Evolutionary conservation across 768 basidiomycete species (phyloP), one percentile per base, ranked within the genome.

Genomic region (Lyophyllum shimeji): DNA sequence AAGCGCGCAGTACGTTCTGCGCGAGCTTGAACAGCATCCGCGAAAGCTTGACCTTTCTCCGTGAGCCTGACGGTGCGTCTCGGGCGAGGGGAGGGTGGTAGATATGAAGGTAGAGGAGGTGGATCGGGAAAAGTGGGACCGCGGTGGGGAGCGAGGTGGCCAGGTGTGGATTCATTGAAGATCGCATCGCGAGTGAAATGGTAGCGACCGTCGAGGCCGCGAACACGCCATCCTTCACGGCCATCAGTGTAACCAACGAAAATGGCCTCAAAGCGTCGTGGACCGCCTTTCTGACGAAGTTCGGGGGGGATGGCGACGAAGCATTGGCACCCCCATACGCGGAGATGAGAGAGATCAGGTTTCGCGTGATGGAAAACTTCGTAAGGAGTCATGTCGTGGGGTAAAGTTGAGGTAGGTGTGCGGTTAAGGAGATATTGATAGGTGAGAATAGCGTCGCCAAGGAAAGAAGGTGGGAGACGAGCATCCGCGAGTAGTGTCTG

Each of bases 301-400:
- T 57, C 52, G 6, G 27, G 23, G 3, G 51, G 56, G 8, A 53
- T 48, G 15, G 34, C 17, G 0, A 47, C 52, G 27, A 21, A 60
- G 17, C 43, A 56, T 25, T 53, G 59, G 37, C 55, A 31, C 29
- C 48, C 48, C 48, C 48, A 49, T 49, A 49, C 33, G 6, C 13
- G 31, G 4, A 29, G 29, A 29, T 29, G 29, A 29, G 29, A 29
- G 4, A 29, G 29, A 9, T 29, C 29, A 29, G 47, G 47, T 33
- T 51, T 51, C 2, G 27, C 3, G 15, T 23, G 18, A 3, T 42
- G 8, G 51, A 56, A 42, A n/a, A 42, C 12, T 29, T 57, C 55
- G 34, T 5, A 52, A 5, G 55, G 40, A n/a, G 55, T 52, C 1
- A 7, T 46, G n/a, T 44, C 11, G 7, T 21, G 20, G 24, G 55